phyloP scores from a whole-genome alignment of 2,329 filamentous ascomycete genomes.

The Cryphonectria japonica region DNA sequence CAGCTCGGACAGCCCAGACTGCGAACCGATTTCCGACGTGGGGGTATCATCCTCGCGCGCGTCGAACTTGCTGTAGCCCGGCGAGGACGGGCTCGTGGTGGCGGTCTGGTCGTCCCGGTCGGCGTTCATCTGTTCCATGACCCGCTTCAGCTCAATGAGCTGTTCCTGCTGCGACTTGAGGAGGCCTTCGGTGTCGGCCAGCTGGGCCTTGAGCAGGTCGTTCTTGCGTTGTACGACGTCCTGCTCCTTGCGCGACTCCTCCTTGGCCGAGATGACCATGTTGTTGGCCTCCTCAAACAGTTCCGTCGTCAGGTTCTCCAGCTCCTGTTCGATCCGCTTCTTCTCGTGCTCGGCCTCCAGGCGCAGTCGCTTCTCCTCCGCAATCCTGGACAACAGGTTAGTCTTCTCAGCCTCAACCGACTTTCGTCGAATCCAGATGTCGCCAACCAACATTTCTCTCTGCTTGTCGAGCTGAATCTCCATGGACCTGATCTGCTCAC shows the following conservation, averaged over 20 bases:
- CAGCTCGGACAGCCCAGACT: constrained; percentile 47
- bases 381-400: constrained; percentile 59
- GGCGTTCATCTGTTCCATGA: constrained; percentile 84
- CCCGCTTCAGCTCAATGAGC: constrained; percentile 83
- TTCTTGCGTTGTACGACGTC: constrained; percentile 82
- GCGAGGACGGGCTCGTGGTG: constrained; percentile 81
- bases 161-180: constrained; percentile 93
- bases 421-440: constrained; percentile 75
- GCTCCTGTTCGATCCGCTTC: constrained; percentile 86
- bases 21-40: constrained; percentile 41
- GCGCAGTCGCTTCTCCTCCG: constrained; percentile 69
- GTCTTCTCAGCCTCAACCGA: constrained; percentile 75
- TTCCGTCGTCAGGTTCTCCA: constrained; percentile 86
- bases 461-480: constrained; percentile 69
- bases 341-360: constrained; percentile 74
- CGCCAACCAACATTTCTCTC: constrained; percentile 72
- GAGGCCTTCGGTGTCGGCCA: constrained; percentile 83
- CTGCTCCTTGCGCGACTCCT: constrained; percentile 83
- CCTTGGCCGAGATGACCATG: constrained; percentile 93
- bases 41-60: constrained; percentile 49
- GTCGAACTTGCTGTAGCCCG: constrained; percentile 73
- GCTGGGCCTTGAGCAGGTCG: constrained; percentile 82
- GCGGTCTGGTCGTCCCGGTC: constrained; percentile 73
- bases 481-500: constrained; percentile 67
- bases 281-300: constrained; percentile 98